Conservation (phyloP, 129 eudicot species). For the Flaveria brownii region DNA sequence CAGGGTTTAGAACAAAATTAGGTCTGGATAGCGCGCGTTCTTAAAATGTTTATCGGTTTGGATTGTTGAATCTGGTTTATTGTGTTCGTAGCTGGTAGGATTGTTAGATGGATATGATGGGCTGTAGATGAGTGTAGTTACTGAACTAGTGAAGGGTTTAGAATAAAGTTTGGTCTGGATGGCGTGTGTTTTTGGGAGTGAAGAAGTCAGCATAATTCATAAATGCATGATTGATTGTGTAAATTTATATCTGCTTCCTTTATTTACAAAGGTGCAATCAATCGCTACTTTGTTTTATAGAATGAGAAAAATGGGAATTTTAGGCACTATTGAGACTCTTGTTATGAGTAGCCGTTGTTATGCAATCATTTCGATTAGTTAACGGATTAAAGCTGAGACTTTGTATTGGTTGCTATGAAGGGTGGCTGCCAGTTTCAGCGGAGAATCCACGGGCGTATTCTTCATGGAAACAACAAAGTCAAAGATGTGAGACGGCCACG, state of each 20-base stretch:
- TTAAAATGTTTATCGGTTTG: not conserved
- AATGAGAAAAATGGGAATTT: not conserved
- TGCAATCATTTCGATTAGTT: not conserved
- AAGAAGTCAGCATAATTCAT: constrained; percentile 14
- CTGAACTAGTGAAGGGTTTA: constrained; percentile 23
- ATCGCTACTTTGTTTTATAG: not conserved
- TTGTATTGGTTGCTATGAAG: constrained; percentile 38
- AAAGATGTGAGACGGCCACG: constrained; percentile 35
- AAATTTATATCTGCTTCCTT: not conserved
- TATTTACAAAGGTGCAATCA: not conserved
- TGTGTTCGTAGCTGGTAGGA: not conserved
- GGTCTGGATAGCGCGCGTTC: not conserved
- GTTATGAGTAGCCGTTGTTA: not conserved
- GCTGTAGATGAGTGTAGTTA: constrained; percentile 1
- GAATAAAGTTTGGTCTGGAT: constrained; percentile 3
- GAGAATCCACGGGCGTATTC: constrained; percentile 51
- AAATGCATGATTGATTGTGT: constrained; percentile 2
- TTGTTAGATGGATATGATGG: constrained; percentile 2
- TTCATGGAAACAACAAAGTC: constrained; percentile 56
- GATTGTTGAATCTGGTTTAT: not conserved
- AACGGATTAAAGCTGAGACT: constrained; percentile 2
- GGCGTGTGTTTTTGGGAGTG: not conserved
- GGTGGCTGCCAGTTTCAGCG: constrained; percentile 41
- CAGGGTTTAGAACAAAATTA: constrained; percentile 24
- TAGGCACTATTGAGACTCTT: not conserved